Base-by-base conservation (phyloP, 345 rosid species). In the Viola odorata region DNA sequence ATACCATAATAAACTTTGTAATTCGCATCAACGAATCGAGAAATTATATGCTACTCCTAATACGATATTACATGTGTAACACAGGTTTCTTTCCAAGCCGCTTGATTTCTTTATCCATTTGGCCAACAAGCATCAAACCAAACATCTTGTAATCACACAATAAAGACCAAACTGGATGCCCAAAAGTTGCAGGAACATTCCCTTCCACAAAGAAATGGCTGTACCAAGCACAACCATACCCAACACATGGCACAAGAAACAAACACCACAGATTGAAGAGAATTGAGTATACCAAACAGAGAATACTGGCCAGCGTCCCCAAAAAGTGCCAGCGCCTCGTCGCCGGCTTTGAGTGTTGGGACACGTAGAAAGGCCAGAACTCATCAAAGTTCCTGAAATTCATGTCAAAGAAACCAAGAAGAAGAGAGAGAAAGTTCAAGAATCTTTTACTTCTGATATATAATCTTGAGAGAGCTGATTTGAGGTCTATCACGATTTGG, bases 171-270 rank as follows among this genome's bases (percentile, higher is more conserved):
- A 92, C 23, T 12, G 96, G 96, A 71, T 89, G 98, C 50, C 90
- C 97, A 72, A 83, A 88, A 61, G 82, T 78, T 12, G 89, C 86
- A 14, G 92, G 96, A 67, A 81, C 69, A 66, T 94, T 94, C 64
- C 92, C 72, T 78, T 94, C 97, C 60, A 94, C 91, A 75, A 87
- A 90, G 82, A 94, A 90, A 75, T 94, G 97, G 78, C 97, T 86
- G 73, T 85, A 90, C 97, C 99, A 90, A 8, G 91, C 99, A 60
- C 72, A 72, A 7, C 95, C 99, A 65, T 94, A 88, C 7, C 97
- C 96, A 58, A 73, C 45, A 4, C 88, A 12, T 11, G 97, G 99
- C 73, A 83, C 96, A 40, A 81, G 64, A 5, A 82, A 37, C 64
- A 94, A 5, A 61, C 78, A 58, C 87, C 95, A 83, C 77, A 77